These are phyloP conservation scores for Penicillium canariense DNA, from an alignment of 495 filamentous ascomycete species.

Conservation along the genomic window DNA sequence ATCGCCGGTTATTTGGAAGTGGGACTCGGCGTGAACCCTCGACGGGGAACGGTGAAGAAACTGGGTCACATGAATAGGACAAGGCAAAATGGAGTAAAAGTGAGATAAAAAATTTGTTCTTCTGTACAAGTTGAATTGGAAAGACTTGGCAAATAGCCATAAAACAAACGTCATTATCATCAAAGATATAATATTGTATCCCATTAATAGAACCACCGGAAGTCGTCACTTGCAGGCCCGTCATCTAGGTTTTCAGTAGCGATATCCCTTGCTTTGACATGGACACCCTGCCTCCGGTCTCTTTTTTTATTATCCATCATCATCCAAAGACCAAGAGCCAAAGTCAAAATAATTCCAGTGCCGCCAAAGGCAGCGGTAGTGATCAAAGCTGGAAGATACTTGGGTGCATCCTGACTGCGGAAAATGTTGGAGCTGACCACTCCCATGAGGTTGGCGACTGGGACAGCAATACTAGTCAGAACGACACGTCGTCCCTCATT, in stretches of 20 bases:
- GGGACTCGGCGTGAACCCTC: too few species aligned
- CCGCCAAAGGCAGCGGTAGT: constrained; percentile 74
- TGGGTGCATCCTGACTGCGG: constrained; percentile 64
- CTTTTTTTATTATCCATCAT: constrained; percentile 64
- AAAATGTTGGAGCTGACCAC: constrained; percentile 74
- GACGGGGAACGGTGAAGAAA: too few species aligned
- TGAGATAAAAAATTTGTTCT: too few species aligned
- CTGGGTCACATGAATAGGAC: too few species aligned
- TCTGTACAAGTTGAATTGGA: too few species aligned
- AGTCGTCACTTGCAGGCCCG: constrained; percentile 61
- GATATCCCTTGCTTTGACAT: constrained; percentile 61
- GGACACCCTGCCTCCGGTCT: constrained; percentile 58
- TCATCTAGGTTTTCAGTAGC: constrained; percentile 67
- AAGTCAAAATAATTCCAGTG: constrained; percentile 56
- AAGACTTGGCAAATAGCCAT: too few species aligned
- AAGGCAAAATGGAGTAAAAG: too few species aligned
- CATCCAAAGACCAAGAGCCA: constrained; percentile 65
- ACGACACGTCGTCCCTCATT: constrained; percentile 70
- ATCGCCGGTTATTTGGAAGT: too few species aligned
- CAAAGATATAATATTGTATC: too few species aligned
- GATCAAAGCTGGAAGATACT: constrained; percentile 70
- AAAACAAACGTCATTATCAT: too few species aligned
- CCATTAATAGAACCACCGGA: constrained; percentile 66
- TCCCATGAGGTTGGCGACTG: constrained; percentile 79
- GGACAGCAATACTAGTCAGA: constrained; percentile 70